A percentile compares a stretch with the other conserved stretches of the same genome.
Evolutionary conservation across 1,284 basidiomycete genomes (phyloP).

Genomic region (Leccinum pachyderme): DNA sequence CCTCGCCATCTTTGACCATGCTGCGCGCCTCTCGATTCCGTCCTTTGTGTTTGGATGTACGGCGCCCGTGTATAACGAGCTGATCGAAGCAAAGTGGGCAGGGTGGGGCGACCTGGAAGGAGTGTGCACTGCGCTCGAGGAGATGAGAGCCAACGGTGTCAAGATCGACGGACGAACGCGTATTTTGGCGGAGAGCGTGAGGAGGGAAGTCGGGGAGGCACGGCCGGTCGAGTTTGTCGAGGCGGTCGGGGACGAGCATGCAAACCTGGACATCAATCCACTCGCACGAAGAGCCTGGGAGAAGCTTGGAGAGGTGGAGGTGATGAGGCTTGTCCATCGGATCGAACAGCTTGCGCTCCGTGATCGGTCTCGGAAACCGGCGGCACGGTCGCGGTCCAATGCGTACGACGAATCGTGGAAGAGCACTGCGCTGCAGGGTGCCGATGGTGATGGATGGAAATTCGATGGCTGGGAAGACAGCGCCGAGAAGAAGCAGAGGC

Average conservation of each 20-base stretch:
- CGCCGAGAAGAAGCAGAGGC: slow-evolving; percentile 1
- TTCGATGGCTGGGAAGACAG: slow-evolving; percentile 29
- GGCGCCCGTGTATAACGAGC: slow-evolving; percentile 81
- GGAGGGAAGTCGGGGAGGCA: slow-evolving; percentile 59
- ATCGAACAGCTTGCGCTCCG: slow-evolving; percentile 40
- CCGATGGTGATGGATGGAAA: slow-evolving; percentile 26
- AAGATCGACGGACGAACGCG: slow-evolving; percentile 60
- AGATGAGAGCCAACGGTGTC: slow-evolving; percentile 82
- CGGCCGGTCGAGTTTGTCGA: slow-evolving; percentile 19
- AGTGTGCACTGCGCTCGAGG: slow-evolving; percentile 67
- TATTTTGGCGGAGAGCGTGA: slow-evolving; percentile 59
- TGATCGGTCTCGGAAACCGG: slow-evolving; percentile 19
- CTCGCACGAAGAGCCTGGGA: slow-evolving; percentile 22
- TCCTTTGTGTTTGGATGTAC: slow-evolving; percentile 88
- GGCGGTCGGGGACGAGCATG: slow-evolving; percentile 16
- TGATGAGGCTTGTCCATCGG: slow-evolving; percentile 37
- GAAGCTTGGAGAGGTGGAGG: slow-evolving; percentile 28
- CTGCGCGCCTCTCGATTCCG: slow-evolving; percentile 65
- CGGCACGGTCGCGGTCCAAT: slow-evolving; percentile 1
- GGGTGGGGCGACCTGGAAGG: slow-evolving; percentile 77
- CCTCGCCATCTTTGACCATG: slow-evolving; percentile 80
- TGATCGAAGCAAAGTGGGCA: slow-evolving; percentile 78
- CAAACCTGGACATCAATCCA: slow-evolving; percentile 8
- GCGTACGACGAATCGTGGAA: slow-evolving; percentile 32
- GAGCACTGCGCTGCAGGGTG: slow-evolving; percentile 12